These are phyloP conservation scores for Pseudocercospora pini-densiflorae DNA, from an alignment of 2,329 filamentous ascomycete species.

Conservation along the genomic window DNA sequence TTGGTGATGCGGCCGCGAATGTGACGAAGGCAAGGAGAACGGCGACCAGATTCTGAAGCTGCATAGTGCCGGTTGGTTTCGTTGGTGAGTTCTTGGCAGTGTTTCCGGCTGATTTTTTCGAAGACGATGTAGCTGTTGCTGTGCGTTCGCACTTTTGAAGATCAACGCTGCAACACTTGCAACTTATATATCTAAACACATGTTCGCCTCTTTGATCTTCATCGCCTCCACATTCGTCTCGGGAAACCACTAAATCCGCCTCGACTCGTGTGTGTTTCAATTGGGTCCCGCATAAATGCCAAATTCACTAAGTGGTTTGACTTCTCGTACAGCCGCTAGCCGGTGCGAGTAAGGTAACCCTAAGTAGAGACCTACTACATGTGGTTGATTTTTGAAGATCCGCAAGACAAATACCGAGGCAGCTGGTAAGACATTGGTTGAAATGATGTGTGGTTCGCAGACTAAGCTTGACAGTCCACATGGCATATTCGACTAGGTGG, in stretches of 20 bases:
- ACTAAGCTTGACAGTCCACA: background rate
- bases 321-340: background rate
- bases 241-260: background rate
- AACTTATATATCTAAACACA: background rate
- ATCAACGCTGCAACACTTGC: background rate
- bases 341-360: background rate
- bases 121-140: background rate
- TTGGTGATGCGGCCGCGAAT: conserved; percentile 13
- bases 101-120: background rate
- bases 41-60: conserved; percentile 9
- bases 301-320: background rate
- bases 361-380: background rate
- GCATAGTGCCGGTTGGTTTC: conserved; percentile 12
- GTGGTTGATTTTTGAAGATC: background rate
- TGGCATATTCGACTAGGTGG: background rate
- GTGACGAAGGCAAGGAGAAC: conserved; percentile 15
- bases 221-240: background rate
- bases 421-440: background rate
- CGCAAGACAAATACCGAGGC: background rate
- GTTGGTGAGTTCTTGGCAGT: background rate
- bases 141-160: background rate
- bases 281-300: background rate
- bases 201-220: background rate
- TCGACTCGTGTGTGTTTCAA: background rate
- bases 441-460: background rate